Conservation (phyloP, 345 rosid species). For the Acer negundo region DNA sequence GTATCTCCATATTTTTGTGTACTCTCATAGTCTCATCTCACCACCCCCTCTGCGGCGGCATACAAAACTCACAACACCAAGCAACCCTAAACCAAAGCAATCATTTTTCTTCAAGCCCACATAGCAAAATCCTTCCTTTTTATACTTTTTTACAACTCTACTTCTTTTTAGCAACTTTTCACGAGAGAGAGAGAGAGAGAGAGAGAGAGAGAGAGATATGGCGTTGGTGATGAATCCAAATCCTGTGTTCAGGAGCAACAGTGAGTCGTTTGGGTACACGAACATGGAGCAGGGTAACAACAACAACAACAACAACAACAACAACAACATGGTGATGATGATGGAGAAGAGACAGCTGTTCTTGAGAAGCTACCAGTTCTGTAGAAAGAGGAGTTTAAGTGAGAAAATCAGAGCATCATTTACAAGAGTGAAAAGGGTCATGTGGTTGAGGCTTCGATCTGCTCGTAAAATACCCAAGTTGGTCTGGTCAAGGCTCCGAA, state of each 20-base stretch:
- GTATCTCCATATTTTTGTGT: neutral
- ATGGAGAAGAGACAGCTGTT: slow-evolving; percentile 87
- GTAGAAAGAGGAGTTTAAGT: slow-evolving; percentile 51
- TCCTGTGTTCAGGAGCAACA: neutral
- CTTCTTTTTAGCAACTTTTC: neutral
- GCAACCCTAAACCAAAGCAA: slow-evolving; percentile 3
- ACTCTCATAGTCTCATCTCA: neutral
- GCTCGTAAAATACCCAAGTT: slow-evolving; percentile 46
- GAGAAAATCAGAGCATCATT: slow-evolving; percentile 58
- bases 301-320: slow-evolving; percentile 11
- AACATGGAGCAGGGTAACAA: slow-evolving; percentile 5
- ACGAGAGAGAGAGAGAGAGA: neutral
- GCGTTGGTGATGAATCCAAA: slow-evolving; percentile 2
- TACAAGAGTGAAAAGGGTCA: slow-evolving; percentile 50
- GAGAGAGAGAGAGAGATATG: neutral
- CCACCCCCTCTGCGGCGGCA: slow-evolving; percentile 18
- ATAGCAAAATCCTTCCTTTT: too few species aligned
- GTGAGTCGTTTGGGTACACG: slow-evolving; percentile 4
- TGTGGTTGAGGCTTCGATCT: slow-evolving; percentile 48
- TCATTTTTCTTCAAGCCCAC: neutral
- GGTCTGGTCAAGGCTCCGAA: slow-evolving; percentile 58
- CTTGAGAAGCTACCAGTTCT: slow-evolving; percentile 77
- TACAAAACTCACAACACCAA: neutral
- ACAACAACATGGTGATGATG: slow-evolving; percentile 25
- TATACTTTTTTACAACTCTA: neutral